A percentile compares a stretch with the other conserved stretches of the same genome.
Conservation (phyloP, 176 grass and related monocot genomes). For the Musa troglodytarum region DNA sequence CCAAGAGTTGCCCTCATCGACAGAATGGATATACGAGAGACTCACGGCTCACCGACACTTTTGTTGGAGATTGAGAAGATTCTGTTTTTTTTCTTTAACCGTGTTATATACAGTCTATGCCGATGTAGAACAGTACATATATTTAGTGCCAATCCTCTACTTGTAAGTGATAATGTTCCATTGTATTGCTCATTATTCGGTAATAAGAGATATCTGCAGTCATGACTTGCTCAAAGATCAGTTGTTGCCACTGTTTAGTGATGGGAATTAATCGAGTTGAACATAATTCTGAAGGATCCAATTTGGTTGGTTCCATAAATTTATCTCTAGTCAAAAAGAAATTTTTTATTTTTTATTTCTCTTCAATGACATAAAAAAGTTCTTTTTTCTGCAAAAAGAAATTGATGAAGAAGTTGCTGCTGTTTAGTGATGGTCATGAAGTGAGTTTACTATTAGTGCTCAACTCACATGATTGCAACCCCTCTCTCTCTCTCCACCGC, state of each 20-base stretch:
- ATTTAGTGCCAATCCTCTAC: background rate
- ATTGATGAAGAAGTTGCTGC: no score
- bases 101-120: background rate
- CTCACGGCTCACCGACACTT: background rate
- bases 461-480: background rate
- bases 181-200: background rate
- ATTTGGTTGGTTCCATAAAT: no score
- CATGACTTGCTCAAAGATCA: background rate
- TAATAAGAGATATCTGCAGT: background rate
- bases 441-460: no score
- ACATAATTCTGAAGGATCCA: no score
- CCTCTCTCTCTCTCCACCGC: background rate
- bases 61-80: background rate
- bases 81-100: background rate
- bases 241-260: background rate
- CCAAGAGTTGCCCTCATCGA: background rate
- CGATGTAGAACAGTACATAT: background rate
- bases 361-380: no score
- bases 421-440: no score
- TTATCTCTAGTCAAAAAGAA: no score
- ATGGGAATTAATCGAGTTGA: background rate
- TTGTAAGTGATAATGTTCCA: background rate
- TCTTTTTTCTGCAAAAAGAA: no score
- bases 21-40: background rate
- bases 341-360: no score